Conservation (phyloP, 179 eudicot genomes). For the Vitellaria paradoxa region DNA sequence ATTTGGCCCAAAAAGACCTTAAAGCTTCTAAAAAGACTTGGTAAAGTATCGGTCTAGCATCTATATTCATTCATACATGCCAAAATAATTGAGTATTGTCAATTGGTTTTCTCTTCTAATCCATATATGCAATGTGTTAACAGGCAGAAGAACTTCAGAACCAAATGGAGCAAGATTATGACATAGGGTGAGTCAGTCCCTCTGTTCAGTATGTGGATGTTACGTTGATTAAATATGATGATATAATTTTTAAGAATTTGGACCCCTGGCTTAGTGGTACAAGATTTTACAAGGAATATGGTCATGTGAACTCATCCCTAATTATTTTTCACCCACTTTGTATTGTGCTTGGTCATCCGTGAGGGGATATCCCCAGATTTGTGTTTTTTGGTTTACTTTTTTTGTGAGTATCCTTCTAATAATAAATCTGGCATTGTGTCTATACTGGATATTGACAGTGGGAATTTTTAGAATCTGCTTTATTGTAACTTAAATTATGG, state of each 20-base stretch:
- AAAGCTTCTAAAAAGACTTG: no score
- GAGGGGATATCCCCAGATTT: background rate
- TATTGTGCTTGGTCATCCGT: background rate
- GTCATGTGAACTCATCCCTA: background rate
- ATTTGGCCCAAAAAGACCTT: no score
- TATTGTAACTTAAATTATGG: no score
- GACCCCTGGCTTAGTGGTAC: background rate
- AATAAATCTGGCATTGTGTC: background rate
- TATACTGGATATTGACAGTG: background rate
- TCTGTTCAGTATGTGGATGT: background rate
- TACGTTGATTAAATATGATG: background rate
- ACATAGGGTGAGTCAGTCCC: slow-evolving; percentile 57
- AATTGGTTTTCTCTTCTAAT: background rate
- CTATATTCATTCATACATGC: background rate
- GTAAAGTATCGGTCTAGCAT: no score
- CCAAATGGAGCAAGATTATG: slow-evolving; percentile 85
- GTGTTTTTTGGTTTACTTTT: background rate
- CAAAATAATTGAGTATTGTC: background rate
- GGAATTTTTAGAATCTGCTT: no score
- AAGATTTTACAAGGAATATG: background rate
- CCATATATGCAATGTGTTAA: background rate
- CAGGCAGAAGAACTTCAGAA: slow-evolving; percentile 94
- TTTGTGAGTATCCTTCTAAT: background rate
- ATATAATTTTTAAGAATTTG: background rate
- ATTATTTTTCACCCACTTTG: background rate